Evolutionary conservation across 225 moss, liverwort and hornwort genomes (phyloP).

Genomic region (Physcomitrellopsis africana): DNA sequence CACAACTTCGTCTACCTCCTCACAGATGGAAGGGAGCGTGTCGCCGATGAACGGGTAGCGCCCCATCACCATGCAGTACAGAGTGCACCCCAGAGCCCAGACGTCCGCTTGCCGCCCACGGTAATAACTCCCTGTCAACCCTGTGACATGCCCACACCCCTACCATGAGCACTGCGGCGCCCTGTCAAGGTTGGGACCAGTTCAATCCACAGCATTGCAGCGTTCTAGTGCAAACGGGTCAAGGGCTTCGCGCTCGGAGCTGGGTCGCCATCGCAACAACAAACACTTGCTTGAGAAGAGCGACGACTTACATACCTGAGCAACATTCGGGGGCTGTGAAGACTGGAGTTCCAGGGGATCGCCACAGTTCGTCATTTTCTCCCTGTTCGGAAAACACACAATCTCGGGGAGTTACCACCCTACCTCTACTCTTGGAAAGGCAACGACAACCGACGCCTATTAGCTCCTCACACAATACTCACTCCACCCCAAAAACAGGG

Average conservation of each 20-base stretch:
- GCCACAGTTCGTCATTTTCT: too few relatives aligned
- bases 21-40: slow-evolving; percentile 54
- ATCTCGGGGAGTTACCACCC: not conserved
- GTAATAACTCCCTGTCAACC: slow-evolving; percentile 59
- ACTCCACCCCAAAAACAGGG: too few relatives aligned
- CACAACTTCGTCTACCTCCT: slow-evolving; percentile 45
- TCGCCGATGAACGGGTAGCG: slow-evolving; percentile 78
- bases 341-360: too few relatives aligned
- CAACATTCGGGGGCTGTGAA: too few relatives aligned
- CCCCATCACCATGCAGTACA: slow-evolving; percentile 87
- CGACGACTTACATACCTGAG: slow-evolving; percentile 44
- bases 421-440: not conserved
- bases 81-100: slow-evolving; percentile 89
- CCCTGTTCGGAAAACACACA: slow-evolving; percentile 39
- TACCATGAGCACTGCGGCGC: not conserved
- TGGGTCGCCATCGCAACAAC: too few relatives aligned
- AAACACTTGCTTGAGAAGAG: too few relatives aligned
- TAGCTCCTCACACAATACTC: too few relatives aligned
- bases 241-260: too few relatives aligned
- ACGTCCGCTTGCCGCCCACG: slow-evolving; percentile 77
- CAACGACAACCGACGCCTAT: too few relatives aligned
- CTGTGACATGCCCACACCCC: not conserved
- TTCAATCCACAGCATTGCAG: too few relatives aligned
- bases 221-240: too few relatives aligned
- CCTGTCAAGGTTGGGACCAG: not conserved